Evolutionary conservation across 2,329 filamentous ascomycete species (phyloP).

Genomic region (Akanthomyces dipterigenus): DNA sequence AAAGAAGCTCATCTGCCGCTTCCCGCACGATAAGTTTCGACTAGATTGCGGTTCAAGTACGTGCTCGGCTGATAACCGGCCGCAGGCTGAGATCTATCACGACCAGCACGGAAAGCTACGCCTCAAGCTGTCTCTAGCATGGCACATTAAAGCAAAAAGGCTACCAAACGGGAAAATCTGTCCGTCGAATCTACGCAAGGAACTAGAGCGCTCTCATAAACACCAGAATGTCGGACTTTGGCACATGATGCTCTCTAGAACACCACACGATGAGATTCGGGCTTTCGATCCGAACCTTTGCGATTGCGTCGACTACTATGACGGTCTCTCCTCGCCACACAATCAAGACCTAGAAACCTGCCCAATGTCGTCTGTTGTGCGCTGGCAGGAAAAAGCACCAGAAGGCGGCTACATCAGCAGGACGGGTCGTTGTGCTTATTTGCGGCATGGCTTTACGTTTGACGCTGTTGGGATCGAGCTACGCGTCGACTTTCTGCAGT

Average conservation of each 20-base stretch:
- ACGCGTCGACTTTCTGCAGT: not conserved
- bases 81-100: not conserved
- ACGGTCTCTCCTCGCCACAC: not conserved
- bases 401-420: not conserved
- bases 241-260: not conserved
- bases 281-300: not conserved
- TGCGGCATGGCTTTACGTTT: not conserved
- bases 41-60: not conserved
- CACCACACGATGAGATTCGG: not conserved
- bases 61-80: not conserved
- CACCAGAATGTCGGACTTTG: not conserved
- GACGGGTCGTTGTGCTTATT: not conserved
- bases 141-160: not conserved
- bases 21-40: not conserved
- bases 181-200: not conserved
- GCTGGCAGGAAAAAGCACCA: not conserved
- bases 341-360: not conserved
- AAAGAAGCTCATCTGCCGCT: not conserved
- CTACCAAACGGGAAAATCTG: not conserved
- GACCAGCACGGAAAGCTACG: not conserved
- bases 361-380: not conserved
- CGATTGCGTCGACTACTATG: not conserved
- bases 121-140: not conserved
- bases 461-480: not conserved
- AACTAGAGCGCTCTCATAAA: rapidly evolving